phyloP scores from a whole-genome alignment of 495 filamentous ascomycete species.

The Penicillium cosmopolitanum region DNA sequence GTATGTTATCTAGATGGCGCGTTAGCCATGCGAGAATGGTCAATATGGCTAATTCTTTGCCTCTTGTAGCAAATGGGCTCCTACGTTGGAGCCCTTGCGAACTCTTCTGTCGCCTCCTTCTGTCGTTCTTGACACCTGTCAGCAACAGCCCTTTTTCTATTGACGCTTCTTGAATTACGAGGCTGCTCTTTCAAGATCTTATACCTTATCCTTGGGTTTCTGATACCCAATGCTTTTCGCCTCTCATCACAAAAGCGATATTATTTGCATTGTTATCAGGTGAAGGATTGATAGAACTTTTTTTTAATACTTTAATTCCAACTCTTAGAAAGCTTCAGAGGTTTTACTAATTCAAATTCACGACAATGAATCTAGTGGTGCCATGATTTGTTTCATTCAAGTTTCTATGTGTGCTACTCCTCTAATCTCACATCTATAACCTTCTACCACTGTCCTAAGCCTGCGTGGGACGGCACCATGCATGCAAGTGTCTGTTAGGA shows the following conservation, averaged over 20 bases:
- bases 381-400: background rate
- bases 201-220: background rate
- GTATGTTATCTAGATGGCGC: constrained; percentile 2
- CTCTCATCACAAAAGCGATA: background rate
- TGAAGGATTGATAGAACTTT: background rate
- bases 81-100: background rate
- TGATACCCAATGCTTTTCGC: background rate
- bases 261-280: background rate
- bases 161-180: background rate
- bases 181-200: background rate
- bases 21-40: constrained; percentile 10
- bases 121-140: background rate
- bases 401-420: background rate
- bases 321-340: background rate
- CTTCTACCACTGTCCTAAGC: background rate
- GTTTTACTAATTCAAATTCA: background rate
- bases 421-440: background rate
- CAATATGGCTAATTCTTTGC: background rate
- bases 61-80: background rate
- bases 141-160: background rate
- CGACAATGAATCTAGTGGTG: background rate
- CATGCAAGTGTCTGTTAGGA: constrained; percentile 9
- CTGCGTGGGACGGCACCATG: constrained; percentile 8
- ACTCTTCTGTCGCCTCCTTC: background rate
- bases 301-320: background rate